Evolutionary conservation across 257 asterid genomes (phyloP).

Genomic region (Solanum appendiculatum): DNA sequence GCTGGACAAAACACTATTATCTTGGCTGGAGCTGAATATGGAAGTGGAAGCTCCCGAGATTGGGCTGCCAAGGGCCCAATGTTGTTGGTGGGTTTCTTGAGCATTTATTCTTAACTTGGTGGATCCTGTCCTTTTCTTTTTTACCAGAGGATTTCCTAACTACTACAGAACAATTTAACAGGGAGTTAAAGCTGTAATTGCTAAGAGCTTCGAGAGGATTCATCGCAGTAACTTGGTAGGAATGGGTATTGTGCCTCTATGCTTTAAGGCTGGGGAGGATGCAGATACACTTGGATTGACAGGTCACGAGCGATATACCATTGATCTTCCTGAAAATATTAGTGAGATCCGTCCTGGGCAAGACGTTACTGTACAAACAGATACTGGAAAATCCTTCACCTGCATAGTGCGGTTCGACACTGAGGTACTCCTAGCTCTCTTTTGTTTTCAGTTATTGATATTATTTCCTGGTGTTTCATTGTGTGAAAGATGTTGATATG

Average conservation of each 20-base stretch:
- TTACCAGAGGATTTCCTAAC: neutral
- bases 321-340: slow-evolving; percentile 72
- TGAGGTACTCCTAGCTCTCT: slow-evolving; percentile 42
- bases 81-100: slow-evolving; percentile 51
- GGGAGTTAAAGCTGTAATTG: slow-evolving; percentile 98
- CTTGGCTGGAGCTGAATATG: slow-evolving; percentile 98
- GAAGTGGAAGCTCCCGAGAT: slow-evolving; percentile 98
- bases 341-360: slow-evolving; percentile 90
- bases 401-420: slow-evolving; percentile 88
- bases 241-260: slow-evolving; percentile 89
- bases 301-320: slow-evolving; percentile 80
- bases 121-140: neutral
- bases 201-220: slow-evolving; percentile 90
- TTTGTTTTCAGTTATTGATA: neutral
- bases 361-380: slow-evolving; percentile 62
- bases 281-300: slow-evolving; percentile 85
- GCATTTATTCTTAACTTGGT: neutral
- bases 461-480: neutral
- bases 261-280: slow-evolving; percentile 95
- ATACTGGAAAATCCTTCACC: slow-evolving; percentile 70
- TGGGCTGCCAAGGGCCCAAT: slow-evolving; percentile 99
- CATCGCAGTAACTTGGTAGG: slow-evolving; percentile 96
- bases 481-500: neutral
- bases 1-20: slow-evolving; percentile 72
- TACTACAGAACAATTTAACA: slow-evolving; percentile 6